A percentile compares a stretch with the other conserved stretches of the same genome.
phyloP scores from a whole-genome alignment of 2,329 filamentous ascomycete species.

The Aotearoamyces nothofagi region DNA sequence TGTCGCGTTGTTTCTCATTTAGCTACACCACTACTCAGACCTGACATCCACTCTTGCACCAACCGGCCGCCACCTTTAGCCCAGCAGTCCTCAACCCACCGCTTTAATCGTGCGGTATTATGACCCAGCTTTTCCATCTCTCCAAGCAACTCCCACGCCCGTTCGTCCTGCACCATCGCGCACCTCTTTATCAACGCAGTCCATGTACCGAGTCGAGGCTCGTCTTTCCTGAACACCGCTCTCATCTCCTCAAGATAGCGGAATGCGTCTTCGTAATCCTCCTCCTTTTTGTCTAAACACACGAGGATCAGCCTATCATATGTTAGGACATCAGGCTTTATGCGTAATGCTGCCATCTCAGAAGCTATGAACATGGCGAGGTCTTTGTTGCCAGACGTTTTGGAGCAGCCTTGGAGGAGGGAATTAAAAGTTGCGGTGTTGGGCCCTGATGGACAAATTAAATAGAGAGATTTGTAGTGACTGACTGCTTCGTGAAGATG shows the following conservation, averaged over 20 bases:
- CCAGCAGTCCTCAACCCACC: too few relatives aligned
- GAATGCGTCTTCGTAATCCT: constrained; percentile 30
- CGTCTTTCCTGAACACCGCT: constrained; percentile 18
- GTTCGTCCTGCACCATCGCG: constrained; percentile 15
- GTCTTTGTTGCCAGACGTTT: constrained; percentile 23
- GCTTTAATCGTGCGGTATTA: too few relatives aligned
- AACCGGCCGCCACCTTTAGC: too few relatives aligned
- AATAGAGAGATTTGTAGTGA: constrained; percentile 45
- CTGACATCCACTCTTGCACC: too few relatives aligned
- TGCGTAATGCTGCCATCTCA: constrained; percentile 41
- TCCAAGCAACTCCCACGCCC: constrained; percentile 17
- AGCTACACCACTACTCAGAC: too few relatives aligned
- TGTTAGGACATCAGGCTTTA: constrained; percentile 39
- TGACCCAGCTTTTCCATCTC: too few relatives aligned
- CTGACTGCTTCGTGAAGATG: constrained; percentile 35
- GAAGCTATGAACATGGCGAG: constrained; percentile 44
- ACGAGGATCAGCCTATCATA: constrained; percentile 47
- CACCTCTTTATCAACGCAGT: constrained; percentile 14
- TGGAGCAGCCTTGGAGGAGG: constrained; percentile 34
- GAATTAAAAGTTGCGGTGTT: constrained; percentile 44
- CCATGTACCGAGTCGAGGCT: constrained; percentile 3
- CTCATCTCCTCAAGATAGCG: constrained; percentile 34
- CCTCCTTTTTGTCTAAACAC: constrained; percentile 27
- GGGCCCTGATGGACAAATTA: constrained; percentile 27
- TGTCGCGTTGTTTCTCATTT: too few relatives aligned